These are phyloP conservation scores for Epichloe gansuensis DNA, from an alignment of 2,329 filamentous ascomycete species.

Conservation along the genomic window DNA sequence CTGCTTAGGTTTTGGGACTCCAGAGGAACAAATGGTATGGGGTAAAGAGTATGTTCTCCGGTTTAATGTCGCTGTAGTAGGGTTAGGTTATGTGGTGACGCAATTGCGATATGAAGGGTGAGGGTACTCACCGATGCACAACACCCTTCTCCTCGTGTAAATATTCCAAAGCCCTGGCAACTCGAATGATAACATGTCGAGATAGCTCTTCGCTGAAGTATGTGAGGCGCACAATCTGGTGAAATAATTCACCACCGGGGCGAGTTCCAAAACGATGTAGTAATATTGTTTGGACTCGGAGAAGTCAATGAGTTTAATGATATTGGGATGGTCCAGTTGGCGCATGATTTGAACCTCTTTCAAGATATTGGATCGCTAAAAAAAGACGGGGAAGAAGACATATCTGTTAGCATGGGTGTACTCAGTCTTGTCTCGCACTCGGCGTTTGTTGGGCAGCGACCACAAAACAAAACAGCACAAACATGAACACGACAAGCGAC, in stretches of 20 bases:
- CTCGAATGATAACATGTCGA: slow-evolving; percentile 86
- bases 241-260: slow-evolving; percentile 91
- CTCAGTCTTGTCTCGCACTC: neutral
- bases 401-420: slow-evolving; percentile 2
- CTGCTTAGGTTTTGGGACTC: slow-evolving; percentile 64
- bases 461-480: slow-evolving; percentile 14
- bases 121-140: slow-evolving; percentile 66
- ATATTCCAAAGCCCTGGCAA: slow-evolving; percentile 89
- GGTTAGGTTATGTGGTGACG: neutral
- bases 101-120: neutral
- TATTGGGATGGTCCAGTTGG: slow-evolving; percentile 89
- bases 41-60: slow-evolving; percentile 89
- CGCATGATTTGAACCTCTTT: slow-evolving; percentile 99
- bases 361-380: slow-evolving; percentile 85
- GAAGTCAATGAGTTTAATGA: slow-evolving; percentile 87
- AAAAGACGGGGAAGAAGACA: slow-evolving; percentile 1
- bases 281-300: slow-evolving; percentile 91
- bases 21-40: slow-evolving; percentile 73
- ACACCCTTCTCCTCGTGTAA: slow-evolving; percentile 90
- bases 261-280: slow-evolving; percentile 92
- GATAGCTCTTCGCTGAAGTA: slow-evolving; percentile 97
- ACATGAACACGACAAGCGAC: slow-evolving; percentile 17
- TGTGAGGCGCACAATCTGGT: slow-evolving; percentile 94
- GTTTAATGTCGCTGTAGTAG: slow-evolving; percentile 76
- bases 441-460: neutral